Evolutionary conservation across 2,329 filamentous ascomycete species (phyloP), one percentile per base, ranked within the genome.

Genomic region (Calonectria pauciramosa): DNA sequence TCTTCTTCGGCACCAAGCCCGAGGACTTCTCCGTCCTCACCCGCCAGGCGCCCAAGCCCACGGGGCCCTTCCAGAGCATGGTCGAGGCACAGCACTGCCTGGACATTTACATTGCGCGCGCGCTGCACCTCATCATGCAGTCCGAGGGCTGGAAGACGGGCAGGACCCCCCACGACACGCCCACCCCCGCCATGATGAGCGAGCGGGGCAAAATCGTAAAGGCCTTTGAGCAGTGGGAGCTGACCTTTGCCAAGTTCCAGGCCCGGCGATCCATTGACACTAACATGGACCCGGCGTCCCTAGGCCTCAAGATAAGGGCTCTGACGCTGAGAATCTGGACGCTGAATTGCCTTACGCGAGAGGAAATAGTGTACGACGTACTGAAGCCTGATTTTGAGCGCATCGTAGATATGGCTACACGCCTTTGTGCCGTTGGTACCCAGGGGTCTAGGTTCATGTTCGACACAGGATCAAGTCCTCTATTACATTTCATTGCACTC

Each of bases 381-480:
- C 75, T 81, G 41, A 66, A 83, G 18, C 71, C 80, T 0, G 76
- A 77, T 2, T 87, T 87, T 23, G 73, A 77, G 7, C 73, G 75
- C 0, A 82, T 87, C 14, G 76, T 86, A 2, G 72, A 79, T 0
- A 76, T 81, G 20, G 83, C 82, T 6, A 76, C 82, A 18, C 9
- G 59, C 44, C 6, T 66, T 63, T 9, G 14, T 14, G 1, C 51
- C 36, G 2, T 28, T 60, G 6, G 49, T 8, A 41, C 13, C 2
- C 66, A 68, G 1, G 47, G 81, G 14, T 83, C 80, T 28, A 84
- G 80, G 44, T 88, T 87, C 75, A 84, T 80, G 30, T 87, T 88
- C n/a, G 85, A 86, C 71, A 84, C 85, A 77, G 86, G 86, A 0
- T 86, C 84, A 36, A 77, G 82, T 4, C 84, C 86, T 0, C 75